Evolutionary conservation across 2,329 filamentous ascomycete genomes (phyloP), one percentile per base, ranked within the genome.

Genomic region (Phialophora expanda): DNA sequence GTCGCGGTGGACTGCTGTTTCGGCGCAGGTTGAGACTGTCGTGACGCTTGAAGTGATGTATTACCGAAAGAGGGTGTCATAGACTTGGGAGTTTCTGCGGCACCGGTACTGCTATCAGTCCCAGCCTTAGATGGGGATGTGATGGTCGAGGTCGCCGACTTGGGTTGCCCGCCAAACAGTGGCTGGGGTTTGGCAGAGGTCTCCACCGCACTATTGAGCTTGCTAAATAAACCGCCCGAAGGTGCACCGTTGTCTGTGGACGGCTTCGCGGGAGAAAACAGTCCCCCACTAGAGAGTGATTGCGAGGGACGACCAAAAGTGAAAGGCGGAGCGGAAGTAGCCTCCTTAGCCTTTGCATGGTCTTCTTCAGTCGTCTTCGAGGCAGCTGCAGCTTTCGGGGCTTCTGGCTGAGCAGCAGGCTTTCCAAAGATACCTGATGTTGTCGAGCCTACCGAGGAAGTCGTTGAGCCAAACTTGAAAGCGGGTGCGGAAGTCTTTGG

Each of bases 251-350:
- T 62, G 5, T 55, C 61, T 22, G 48, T 30, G 14, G 50, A 24
- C 24, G 55, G 26, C 44, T 66, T 65, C n/a, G 54, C 62, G 11
- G 66, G 26, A 24, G 67, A 59, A 56, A 67, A 68, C 8, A 62
- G 30, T 12, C 51, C 64, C 12, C 63, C 64, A 57, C 46, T 58
- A 5, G 62, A 66, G 6, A 30, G 20, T 59, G 66, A 56, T 26
- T 57, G 59, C 22, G 61, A 51, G 3, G 66, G 50, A 24, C 44
- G 34, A n/a, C 56, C 9, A 55, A 66, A 69, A 6, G 26, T 41
- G 56, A 64, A 66, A n/a, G 22, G 6, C 20, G 67, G 30, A 30
- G 53, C 62, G 14, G 48, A 20, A 17, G 56, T 26, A 6, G 56
- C 24, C 30, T 46, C 22, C 11, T 17, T 65, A 9, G 44, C 24